Evolutionary conservation across 1,284 basidiomycete genomes (phyloP).

Genomic region (Rhodotorula sp.): DNA sequence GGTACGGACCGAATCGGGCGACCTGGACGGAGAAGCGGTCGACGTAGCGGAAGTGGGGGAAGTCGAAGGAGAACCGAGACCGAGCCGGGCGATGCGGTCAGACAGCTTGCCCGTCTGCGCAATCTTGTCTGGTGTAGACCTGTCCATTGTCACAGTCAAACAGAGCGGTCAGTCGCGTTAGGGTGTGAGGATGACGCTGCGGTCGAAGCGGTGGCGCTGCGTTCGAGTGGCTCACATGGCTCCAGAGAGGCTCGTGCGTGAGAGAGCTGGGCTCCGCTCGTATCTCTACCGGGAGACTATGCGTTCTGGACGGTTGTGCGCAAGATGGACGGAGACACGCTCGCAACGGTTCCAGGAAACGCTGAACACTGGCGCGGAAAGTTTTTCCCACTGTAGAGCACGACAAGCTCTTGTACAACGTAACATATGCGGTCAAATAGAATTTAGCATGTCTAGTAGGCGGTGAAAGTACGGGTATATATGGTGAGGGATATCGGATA

Average conservation of each 20-base stretch:
- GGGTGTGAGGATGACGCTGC: neutral
- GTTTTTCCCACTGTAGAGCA: neutral
- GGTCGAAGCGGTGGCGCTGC: neutral
- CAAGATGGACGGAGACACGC: neutral
- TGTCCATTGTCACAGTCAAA: neutral
- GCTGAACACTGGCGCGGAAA: neutral
- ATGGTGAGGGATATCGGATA: too few species aligned
- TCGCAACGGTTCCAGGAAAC: neutral
- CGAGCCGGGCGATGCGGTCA: conserved; percentile 4
- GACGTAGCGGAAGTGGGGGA: neutral
- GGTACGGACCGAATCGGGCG: neutral
- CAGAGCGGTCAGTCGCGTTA: neutral
- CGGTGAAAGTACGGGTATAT: too few species aligned
- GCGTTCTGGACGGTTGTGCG: neutral
- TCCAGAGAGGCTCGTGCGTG: neutral
- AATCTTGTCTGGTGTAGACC: conserved; percentile 2
- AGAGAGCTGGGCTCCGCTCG: too few species aligned
- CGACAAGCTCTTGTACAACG: neutral
- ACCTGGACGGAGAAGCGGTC: neutral
- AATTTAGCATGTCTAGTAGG: too few species aligned
- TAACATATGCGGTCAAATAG: too few species aligned
- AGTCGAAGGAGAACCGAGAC: neutral
- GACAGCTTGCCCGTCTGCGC: conserved; percentile 1
- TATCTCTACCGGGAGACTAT: neutral
- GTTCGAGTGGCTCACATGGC: neutral